Evolutionary conservation across 345 rosid genomes (phyloP).

Genomic region (Aethionema arabicum): DNA sequence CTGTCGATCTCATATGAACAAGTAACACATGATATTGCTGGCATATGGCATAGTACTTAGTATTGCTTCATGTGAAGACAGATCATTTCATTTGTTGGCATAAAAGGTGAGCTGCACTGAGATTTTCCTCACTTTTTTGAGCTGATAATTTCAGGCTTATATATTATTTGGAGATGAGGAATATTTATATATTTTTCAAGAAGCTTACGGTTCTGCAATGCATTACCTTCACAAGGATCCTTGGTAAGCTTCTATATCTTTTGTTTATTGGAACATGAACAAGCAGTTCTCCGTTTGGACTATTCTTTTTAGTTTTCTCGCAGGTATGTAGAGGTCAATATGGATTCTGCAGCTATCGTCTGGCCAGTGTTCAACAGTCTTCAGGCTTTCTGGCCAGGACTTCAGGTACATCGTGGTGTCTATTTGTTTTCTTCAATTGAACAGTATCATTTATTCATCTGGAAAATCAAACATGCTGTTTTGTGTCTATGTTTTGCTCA

Average conservation of each 20-base stretch:
- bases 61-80: background rate
- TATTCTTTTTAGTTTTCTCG: conserved; percentile 25
- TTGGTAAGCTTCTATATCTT: conserved; percentile 62
- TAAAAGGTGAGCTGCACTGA: background rate
- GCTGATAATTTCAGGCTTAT: conserved; percentile 68
- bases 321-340: conserved; percentile 99
- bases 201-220: conserved; percentile 93
- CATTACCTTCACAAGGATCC: conserved; percentile 89
- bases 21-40: too few species aligned
- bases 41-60: too few species aligned
- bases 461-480: background rate
- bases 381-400: conserved; percentile 99
- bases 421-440: background rate
- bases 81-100: background rate
- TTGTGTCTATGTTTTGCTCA: conserved; percentile 30
- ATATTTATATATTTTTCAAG: conserved; percentile 85
- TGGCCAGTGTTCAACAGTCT: conserved; percentile 97
- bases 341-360: conserved; percentile 96
- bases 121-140: background rate
- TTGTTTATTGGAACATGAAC: conserved; percentile 31
- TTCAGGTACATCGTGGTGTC: conserved; percentile 59
- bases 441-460: background rate
- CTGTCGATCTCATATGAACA: too few species aligned
- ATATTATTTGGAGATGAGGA: conserved; percentile 94
- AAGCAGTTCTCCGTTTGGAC: conserved; percentile 31